Percentiles rank a stretch among this genome's conserved stretches.
These are phyloP conservation scores for Botrytis fabae DNA, from an alignment of 2,329 filamentous ascomycete species.

Conservation along the genomic window DNA sequence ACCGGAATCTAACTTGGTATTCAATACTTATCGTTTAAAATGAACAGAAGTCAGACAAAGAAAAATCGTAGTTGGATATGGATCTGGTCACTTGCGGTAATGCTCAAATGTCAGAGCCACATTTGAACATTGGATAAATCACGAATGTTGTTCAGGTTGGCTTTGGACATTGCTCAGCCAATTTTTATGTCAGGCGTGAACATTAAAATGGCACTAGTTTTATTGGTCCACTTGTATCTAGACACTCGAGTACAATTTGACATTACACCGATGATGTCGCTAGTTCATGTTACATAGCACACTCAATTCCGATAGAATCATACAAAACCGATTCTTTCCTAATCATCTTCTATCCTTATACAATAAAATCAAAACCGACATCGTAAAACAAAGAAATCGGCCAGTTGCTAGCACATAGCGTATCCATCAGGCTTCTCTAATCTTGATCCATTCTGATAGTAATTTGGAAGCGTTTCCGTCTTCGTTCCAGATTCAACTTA, in stretches of 20 bases:
- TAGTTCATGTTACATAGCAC: background rate
- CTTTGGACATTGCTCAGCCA: background rate
- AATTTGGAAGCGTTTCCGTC: background rate
- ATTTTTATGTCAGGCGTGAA: fast-evolving
- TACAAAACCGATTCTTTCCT: background rate
- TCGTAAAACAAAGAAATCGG: background rate
- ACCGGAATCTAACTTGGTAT: too few relatives aligned
- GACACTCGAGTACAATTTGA: background rate
- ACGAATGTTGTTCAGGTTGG: fast-evolving
- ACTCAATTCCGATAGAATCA: fast-evolving
- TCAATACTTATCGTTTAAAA: too few relatives aligned
- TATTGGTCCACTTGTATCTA: background rate
- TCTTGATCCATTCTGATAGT: background rate
- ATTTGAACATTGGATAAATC: background rate
- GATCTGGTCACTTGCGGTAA: background rate
- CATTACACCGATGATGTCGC: background rate
- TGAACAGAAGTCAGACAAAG: too few relatives aligned
- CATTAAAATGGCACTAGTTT: background rate
- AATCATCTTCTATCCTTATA: background rate
- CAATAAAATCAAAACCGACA: background rate
- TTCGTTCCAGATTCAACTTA: background rate
- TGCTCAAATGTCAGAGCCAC: background rate
- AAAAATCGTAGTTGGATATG: background rate
- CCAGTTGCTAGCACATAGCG: background rate
- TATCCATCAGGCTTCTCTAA: background rate